Percentiles rank a stretch among this genome's conserved stretches.
Evolutionary conservation across 2,329 filamentous ascomycete species (phyloP).

Genomic region (Aspergillus ibericus): DNA sequence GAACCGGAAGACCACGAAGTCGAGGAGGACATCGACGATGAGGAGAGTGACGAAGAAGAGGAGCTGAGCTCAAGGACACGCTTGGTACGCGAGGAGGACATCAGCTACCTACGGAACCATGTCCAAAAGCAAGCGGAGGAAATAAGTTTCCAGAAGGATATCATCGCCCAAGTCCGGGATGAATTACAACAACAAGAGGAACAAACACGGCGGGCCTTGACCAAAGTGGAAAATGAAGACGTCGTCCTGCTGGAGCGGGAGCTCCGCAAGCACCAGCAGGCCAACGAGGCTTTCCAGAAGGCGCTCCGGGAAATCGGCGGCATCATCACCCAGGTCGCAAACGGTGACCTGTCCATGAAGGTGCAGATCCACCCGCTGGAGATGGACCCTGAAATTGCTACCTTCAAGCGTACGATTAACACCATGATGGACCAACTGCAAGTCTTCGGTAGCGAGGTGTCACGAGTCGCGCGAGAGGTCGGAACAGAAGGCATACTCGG

Average conservation of each 20-base stretch:
- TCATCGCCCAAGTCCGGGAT: conserved; percentile 80
- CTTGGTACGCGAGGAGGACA: conserved; percentile 71
- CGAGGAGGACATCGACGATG: conserved; percentile 33
- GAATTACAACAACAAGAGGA: conserved; percentile 84
- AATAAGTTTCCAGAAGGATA: conserved; percentile 81
- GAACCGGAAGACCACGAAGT: conserved; percentile 31
- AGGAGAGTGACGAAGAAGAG: conserved; percentile 45
- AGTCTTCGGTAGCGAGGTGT: conserved; percentile 95
- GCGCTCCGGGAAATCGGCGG: conserved; percentile 94
- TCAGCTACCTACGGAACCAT: conserved; percentile 82
- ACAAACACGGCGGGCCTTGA: conserved; percentile 78
- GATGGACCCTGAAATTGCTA: conserved; percentile 97
- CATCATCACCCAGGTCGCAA: conserved; percentile 93
- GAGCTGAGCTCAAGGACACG: conserved; percentile 53
- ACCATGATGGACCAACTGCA: conserved; percentile 99
- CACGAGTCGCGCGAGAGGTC: conserved; percentile 89
- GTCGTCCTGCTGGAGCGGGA: conserved; percentile 89
- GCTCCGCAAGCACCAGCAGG: conserved; percentile 94
- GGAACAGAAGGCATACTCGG: conserved; percentile 93
- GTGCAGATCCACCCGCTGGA: conserved; percentile 93
- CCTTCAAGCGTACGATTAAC: conserved; percentile 97
- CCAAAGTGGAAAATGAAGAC: conserved; percentile 79
- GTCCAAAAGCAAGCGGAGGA: conserved; percentile 92
- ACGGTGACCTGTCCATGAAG: conserved; percentile 94
- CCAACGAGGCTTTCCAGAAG: conserved; percentile 98